Base-by-base conservation (phyloP, 306 rosid genomes). In the Quercus gilva region DNA sequence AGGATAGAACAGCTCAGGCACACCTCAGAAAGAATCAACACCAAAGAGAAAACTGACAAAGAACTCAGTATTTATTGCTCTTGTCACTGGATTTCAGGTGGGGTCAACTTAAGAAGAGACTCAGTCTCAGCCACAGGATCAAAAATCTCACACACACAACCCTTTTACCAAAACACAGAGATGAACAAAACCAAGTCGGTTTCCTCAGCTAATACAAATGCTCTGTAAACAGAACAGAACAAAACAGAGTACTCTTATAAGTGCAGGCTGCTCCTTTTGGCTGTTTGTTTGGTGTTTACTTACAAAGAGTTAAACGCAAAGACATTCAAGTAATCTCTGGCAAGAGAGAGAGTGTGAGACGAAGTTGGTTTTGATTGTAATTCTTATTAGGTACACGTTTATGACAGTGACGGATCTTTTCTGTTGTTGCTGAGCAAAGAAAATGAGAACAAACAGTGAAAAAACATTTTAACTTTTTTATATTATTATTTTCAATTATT, bases 81-180 rank as follows among this genome's bases (percentile, higher is more conserved):
- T 2, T 80, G 35, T 26, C 6, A 77, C 80, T 65, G 86, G 74
- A 83, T 82, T 68, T 61, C 74, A 73, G 52, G 78, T 86, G 81
- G 86, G 76, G 83, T 86, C 82, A 86, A 60, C 71, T 53, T 59
- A 37, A 64, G 71, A 53, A 60, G 28, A 5, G 59, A 19, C 18
- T 51, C 65, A 29, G 76, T 19, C 29, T 81, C 74, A 82, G 73
- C 65, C 67, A 75, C 74, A 76, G 41, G 64, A 81, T 74, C 28
- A 69, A 59, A 52, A 81, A 51, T 28, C 76, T 73, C 78, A 53
- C 74, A 52, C 67, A 10, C 53, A 49, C 17, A 49, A 5, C 53
- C 25, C 68, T 80, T 12, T n/a, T 53, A 55, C 56, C 56, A 21
- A 68, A 76, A 20, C 60, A 51, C 63, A 33, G 77, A 84, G 75